A percentile compares a stretch with the other conserved stretches of the same genome.
These are phyloP conservation scores for Moesziomyces sp. DNA, from an alignment of 1,284 basidiomycete species.

Conservation along the genomic window DNA sequence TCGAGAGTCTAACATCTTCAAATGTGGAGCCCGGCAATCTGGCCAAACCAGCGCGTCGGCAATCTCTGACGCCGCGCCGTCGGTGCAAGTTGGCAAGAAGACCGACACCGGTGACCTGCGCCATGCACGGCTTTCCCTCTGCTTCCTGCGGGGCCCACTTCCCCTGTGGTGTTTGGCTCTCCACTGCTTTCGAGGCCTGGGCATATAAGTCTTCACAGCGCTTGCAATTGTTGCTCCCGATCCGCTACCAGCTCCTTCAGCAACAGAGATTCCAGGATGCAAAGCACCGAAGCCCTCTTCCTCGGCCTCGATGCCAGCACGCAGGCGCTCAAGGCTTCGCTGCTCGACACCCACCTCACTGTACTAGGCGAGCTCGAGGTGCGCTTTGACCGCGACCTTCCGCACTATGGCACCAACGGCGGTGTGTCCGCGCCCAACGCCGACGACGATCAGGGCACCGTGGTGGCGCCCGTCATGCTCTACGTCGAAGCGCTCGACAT, in stretches of 20 bases:
- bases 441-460: conserved; percentile 69
- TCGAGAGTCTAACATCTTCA: not conserved
- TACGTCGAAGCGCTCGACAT: conserved; percentile 86
- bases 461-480: conserved; percentile 82
- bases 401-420: conserved; percentile 77
- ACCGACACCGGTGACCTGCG: conserved; percentile 27
- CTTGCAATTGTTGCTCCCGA: not conserved
- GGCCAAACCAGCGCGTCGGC: conserved; percentile 1
- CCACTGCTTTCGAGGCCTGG: not conserved
- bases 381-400: conserved; percentile 82
- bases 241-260: not conserved
- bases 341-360: conserved; percentile 75
- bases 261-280: conserved; percentile 2
- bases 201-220: no score
- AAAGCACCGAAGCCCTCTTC: conserved; percentile 71
- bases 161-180: not conserved
- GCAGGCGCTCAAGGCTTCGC: conserved; percentile 79
- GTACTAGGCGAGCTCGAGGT: conserved; percentile 80
- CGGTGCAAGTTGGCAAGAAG: not conserved
- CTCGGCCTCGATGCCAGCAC: conserved; percentile 89
- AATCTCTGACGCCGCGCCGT: conserved; percentile 14
- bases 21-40: conserved; percentile 9
- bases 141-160: not conserved
- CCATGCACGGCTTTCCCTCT: not conserved
- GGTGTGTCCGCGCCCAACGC: conserved; percentile 40